Evolutionary conservation across 106 monocot genomes (phyloP), one percentile per base, ranked within the genome.

Genomic region (Dioscorea alata): DNA sequence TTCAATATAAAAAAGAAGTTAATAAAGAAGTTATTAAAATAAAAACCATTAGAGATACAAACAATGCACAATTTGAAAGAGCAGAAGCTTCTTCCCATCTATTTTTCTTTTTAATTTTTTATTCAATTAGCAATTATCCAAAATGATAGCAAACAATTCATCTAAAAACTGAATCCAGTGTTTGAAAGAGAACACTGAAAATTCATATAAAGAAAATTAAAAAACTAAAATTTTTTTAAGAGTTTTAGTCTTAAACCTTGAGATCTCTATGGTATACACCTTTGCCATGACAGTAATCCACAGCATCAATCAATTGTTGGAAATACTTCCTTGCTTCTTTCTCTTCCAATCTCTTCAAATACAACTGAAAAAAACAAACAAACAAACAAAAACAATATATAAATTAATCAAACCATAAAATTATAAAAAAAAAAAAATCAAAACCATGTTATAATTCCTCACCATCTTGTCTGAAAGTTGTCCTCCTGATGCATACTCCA

Each of bases 401-500:
- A 28, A 28, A 28, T 28, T 28, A 28, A 28, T 28, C 28, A 28
- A 28, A 28, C 28, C 33, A 70, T 4, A 20, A 25, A 61, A 35
- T 72, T 59, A 50, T 48, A 21, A 61, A 35, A 12, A 34, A 9
- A 21, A 14, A 23, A 28, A 59, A 42, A 35, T 48, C 33, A 17
- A 32, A 16, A 59, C 34, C 35, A 54, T 8, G 54, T 54, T 54
- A 13, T 0, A 16, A 8, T 8, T 54, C 54, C 54, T 28, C 75
- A 90, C 90, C 80, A 90, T 32, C 71, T 90, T 83, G 23, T 86
- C 81, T 51, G 84, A 81, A 12, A 90, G 84, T 63, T 83, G 83
- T 5, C 90, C 90, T 50, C 90, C 90, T 0, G 86, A 70, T 20
- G 81, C 78, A 65, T 90, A 90, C 60, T 90, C 90, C 90, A 90